These are phyloP conservation scores for Exophiala sideris DNA, from an alignment of 2,329 filamentous ascomycete species.

Conservation along the genomic window DNA sequence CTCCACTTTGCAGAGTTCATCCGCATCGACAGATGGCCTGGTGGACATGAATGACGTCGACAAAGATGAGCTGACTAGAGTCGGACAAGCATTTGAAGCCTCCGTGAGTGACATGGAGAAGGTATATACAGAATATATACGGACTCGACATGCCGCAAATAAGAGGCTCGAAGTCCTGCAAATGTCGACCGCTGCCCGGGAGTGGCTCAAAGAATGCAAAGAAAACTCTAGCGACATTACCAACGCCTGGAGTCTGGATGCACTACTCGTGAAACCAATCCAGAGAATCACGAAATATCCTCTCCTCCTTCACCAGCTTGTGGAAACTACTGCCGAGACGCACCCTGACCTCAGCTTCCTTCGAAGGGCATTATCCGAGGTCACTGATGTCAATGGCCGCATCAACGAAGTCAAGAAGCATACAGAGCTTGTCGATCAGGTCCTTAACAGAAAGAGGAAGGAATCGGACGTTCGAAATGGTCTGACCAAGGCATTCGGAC, in stretches of 20 bases:
- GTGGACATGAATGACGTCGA: slow-evolving; percentile 46
- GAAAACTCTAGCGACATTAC: slow-evolving; percentile 90
- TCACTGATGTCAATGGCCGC: slow-evolving; percentile 57
- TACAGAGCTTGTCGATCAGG: slow-evolving; percentile 85
- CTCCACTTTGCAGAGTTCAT: slow-evolving; percentile 44
- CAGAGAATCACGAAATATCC: slow-evolving; percentile 94
- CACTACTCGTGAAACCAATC: slow-evolving; percentile 93
- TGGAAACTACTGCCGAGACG: slow-evolving; percentile 73
- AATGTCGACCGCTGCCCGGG: slow-evolving; percentile 58
- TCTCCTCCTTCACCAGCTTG: slow-evolving; percentile 73
- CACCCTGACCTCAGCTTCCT: slow-evolving; percentile 78
- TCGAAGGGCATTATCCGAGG: slow-evolving; percentile 68
- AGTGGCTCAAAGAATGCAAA: slow-evolving; percentile 93
- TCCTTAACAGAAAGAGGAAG: slow-evolving; percentile 77
- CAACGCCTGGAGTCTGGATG: slow-evolving; percentile 89
- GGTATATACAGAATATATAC: slow-evolving; percentile 63
- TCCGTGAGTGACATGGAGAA: slow-evolving; percentile 60
- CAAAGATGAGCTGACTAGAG: slow-evolving; percentile 56
- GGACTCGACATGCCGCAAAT: slow-evolving; percentile 63
- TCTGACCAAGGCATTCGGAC: slow-evolving; percentile 83
- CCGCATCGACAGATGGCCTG: slow-evolving; percentile 37
- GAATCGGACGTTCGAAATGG: slow-evolving; percentile 84
- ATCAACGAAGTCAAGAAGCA: slow-evolving; percentile 97
- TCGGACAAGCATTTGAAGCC: slow-evolving; percentile 58
- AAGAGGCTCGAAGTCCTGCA: slow-evolving; percentile 56